Conservation (phyloP, 192 early-diverging fungal genomes). For the Dimargaris cristalligena region DNA sequence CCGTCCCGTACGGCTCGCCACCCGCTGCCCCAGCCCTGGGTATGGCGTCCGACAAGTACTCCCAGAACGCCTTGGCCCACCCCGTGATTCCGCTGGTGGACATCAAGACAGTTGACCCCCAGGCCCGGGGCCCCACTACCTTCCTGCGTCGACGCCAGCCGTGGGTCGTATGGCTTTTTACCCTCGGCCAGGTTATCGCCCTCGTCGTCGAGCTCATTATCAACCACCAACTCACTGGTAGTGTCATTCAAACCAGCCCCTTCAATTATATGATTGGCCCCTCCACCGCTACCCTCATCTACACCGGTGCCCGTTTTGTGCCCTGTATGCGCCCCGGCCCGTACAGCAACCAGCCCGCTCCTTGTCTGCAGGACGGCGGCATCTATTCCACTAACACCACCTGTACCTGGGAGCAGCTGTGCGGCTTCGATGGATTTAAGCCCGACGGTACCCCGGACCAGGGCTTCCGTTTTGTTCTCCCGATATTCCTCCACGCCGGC, state of each 20-base stretch:
- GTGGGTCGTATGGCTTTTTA: slow-evolving; percentile 28
- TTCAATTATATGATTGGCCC: slow-evolving; percentile 80
- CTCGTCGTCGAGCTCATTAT: slow-evolving; percentile 33
- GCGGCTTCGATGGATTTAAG: slow-evolving; percentile 41
- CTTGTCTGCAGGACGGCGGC: slow-evolving; percentile 23
- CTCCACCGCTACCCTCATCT: slow-evolving; percentile 36
- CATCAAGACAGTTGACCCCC: too few species aligned
- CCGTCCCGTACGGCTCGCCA: too few species aligned
- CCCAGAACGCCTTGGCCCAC: too few species aligned
- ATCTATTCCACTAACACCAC: slow-evolving; percentile 10
- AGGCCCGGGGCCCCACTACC: too few species aligned
- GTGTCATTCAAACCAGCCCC: slow-evolving; percentile 40
- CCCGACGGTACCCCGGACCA: slow-evolving; percentile 40
- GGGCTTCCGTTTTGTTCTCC: slow-evolving; percentile 59
- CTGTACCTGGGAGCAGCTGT: slow-evolving; percentile 40
- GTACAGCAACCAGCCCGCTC: slow-evolving; percentile 13
- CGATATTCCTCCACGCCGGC: slow-evolving; percentile 76
- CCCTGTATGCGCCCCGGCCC: slow-evolving; percentile 52
- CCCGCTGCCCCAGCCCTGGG: too few species aligned
- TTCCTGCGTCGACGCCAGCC: slow-evolving; percentile 12
- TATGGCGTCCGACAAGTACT: too few species aligned
- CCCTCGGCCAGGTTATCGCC: slow-evolving; percentile 23
- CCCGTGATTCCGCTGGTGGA: neutral
- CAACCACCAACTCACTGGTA: slow-evolving; percentile 40
- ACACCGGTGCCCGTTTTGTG: slow-evolving; percentile 54